Evolutionary conservation across 192 early-diverging fungal species (phyloP).

Genomic region (Coemansia sp.): DNA sequence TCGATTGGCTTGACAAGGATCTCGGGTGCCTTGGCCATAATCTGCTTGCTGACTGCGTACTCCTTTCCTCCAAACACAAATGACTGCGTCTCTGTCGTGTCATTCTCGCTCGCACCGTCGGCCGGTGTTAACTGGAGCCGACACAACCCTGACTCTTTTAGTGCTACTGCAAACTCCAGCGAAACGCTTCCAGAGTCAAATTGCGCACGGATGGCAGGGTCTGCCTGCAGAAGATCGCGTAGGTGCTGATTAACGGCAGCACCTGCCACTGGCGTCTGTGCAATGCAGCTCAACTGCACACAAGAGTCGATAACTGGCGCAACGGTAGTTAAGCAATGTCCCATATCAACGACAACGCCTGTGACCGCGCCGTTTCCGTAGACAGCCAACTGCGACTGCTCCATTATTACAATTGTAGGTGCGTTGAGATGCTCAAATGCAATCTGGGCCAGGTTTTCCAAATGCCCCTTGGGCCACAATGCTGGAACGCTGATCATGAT

Average conservation of each 20-base stretch:
- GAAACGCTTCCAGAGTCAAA: conserved; percentile 56
- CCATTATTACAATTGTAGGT: conserved; percentile 75
- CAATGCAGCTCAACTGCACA: conserved; percentile 61
- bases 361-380: conserved; percentile 76
- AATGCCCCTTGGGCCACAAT: conserved; percentile 76
- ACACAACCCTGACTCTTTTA: conserved; percentile 58
- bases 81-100: conserved; percentile 29
- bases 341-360: conserved; percentile 90
- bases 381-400: conserved; percentile 78
- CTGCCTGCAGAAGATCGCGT: conserved; percentile 58
- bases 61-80: conserved; percentile 64
- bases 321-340: conserved; percentile 78
- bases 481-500: conserved; percentile 79
- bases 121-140: conserved; percentile 17
- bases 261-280: conserved; percentile 70
- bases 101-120: conserved; percentile 11
- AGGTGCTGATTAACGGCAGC: conserved; percentile 66
- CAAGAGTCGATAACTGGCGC: conserved; percentile 77
- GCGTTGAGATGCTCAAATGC: conserved; percentile 92
- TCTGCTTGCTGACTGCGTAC: conserved; percentile 29
- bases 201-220: conserved; percentile 45
- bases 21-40: conserved; percentile 42
- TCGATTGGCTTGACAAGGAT: conserved; percentile 69
- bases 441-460: conserved; percentile 79
- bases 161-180: conserved; percentile 58